Base-by-base conservation (phyloP, 352 stramenopile genomes). In the Pythium grandisporangium region DNA sequence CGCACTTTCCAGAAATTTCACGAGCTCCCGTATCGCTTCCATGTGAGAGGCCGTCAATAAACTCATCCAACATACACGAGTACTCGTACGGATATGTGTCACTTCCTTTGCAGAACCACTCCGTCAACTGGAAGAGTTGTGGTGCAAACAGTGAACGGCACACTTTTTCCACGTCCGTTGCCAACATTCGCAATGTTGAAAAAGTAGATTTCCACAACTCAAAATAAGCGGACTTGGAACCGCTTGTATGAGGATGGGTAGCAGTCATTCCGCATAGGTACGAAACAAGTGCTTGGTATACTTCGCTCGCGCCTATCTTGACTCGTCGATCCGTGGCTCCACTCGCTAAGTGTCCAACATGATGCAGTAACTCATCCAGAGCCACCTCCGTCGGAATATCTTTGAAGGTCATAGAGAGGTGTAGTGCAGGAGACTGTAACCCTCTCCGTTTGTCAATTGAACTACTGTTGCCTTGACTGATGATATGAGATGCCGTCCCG, bases 191-290 rank as follows among this genome's bases (percentile, higher is more conserved):
- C n/a, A 89, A 21, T 4, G 49, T 63, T 5, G 67, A 56, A 51
- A 87, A 76, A 30, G 72, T 49, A 12, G 30, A 37, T 19, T 60
- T 42, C 79, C 79, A 93, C 10, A 83, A 44, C 25, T 63, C 42
- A 33, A 68, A 73, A 53, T 80, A 89, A 6, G 61, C 58, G 1
- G 73, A 82, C 54, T 85, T 87, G 25, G 60, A 64, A 16, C 70
- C 71, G 24, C 54, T 65, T 30, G 58, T 47, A 46, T 85, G 69
- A 2, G 75, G 73, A 47, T 81, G 57, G 8, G 70, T 88, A 7
- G 61, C 64, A 26, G 76, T 92, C 36, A 74, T 75, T 6, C 75
- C 79, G 35, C 73, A 86, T 4, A 92, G 45, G 43, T 77, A 86
- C 22, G 69, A 73, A 10, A 82, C 37, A 23, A 92, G 45, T 4